Evolutionary conservation across 148 eudicot genomes (phyloP).

Genomic region (Tetragonia tetragonoides): DNA sequence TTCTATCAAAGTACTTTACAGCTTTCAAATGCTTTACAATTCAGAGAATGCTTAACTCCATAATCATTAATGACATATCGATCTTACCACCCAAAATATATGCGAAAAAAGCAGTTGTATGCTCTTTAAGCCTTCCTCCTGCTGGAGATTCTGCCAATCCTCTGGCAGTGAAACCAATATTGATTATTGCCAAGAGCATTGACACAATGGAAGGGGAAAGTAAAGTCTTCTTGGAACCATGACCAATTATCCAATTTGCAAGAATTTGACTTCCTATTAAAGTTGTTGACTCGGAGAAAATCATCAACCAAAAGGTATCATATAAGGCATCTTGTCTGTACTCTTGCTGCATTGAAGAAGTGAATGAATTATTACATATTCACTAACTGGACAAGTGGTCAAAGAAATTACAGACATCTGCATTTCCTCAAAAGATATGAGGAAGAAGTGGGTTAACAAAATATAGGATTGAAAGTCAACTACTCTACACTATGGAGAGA

Average conservation of each 20-base stretch:
- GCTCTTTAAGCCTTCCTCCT: constrained; percentile 43
- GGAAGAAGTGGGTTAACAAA: not conserved
- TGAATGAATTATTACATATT: not conserved
- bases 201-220: constrained; percentile 46
- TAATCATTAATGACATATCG: not conserved
- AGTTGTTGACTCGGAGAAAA: constrained; percentile 66
- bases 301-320: constrained; percentile 88
- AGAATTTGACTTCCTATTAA: constrained; percentile 71
- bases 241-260: constrained; percentile 62
- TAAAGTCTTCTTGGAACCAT: constrained; percentile 34
- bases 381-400: not conserved
- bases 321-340: constrained; percentile 78
- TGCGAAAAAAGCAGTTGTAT: constrained; percentile 44
- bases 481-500: not conserved
- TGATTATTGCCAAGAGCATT: constrained; percentile 53
- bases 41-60: not conserved
- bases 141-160: constrained; percentile 55
- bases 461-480: not conserved
- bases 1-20: not conserved
- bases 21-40: not conserved
- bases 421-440: not conserved
- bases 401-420: not conserved
- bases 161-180: constrained; percentile 38
- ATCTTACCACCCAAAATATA: constrained; percentile 52
- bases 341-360: constrained; percentile 58